Percentiles rank a stretch among this genome's conserved stretches.
Conservation (phyloP, 75 land plant genomes). For the Pinus tabuliformis region DNA sequence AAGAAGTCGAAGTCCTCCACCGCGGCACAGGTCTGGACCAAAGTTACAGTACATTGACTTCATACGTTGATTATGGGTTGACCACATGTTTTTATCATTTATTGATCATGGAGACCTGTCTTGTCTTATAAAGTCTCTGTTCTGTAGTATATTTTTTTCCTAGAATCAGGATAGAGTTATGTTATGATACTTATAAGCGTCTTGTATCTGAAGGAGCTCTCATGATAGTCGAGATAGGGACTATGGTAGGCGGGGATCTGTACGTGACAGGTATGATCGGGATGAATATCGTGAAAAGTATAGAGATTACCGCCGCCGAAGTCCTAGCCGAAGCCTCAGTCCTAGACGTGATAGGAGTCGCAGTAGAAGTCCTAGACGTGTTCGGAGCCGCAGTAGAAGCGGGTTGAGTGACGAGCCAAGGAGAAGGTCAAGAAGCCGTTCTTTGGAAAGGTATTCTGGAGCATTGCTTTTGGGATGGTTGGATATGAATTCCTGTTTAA, state of each 20-base stretch:
- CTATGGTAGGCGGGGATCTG: slow-evolving; percentile 17
- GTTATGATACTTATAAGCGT: not conserved
- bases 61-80: not conserved
- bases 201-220: slow-evolving; percentile 8
- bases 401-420: slow-evolving; percentile 3
- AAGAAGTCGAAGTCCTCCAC: slow-evolving; percentile 9
- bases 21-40: not conserved
- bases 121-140: too few relatives aligned
- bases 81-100: too few relatives aligned
- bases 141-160: too few relatives aligned
- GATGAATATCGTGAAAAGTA: slow-evolving; percentile 26
- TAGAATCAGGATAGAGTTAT: not conserved
- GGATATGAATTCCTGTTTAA: not conserved
- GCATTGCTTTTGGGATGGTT: not conserved
- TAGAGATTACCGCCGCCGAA: slow-evolving; percentile 22
- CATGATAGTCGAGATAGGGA: slow-evolving; percentile 18
- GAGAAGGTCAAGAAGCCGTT: slow-evolving; percentile 5
- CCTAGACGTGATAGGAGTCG: slow-evolving; percentile 22
- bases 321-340: slow-evolving; percentile 22
- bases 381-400: slow-evolving; percentile 38
- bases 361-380: slow-evolving; percentile 21
- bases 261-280: slow-evolving; percentile 41
- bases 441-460: not conserved
- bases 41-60: not conserved
- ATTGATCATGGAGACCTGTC: too few relatives aligned